Evolutionary conservation across 1,139 yeast species (phyloP), one percentile per base, ranked within the genome.

Genomic region (Taphrina confusa): DNA sequence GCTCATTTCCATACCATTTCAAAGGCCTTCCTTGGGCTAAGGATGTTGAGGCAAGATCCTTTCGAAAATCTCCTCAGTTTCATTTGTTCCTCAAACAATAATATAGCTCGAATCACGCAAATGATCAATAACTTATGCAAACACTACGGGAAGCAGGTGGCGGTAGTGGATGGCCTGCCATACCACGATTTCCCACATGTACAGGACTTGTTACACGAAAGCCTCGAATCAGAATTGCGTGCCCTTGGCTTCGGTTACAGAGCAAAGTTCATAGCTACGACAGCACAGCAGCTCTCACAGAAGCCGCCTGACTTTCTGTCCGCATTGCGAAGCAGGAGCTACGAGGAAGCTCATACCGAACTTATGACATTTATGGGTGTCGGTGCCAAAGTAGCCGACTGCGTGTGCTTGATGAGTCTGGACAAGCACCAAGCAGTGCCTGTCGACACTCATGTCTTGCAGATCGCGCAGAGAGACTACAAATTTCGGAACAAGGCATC

Each of bases 311-410:
- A 64, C 3, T 64, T 66, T 42, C 66, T 73, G 12, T 60, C 64
- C 5, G 71, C 68, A 20, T 72, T 84, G 54, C 73, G 91, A 33
- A 61, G 68, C 0, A 66, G 70, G 31, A 72, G 79, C 2, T 83
- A 84, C 66, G 79, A 78, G 55, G 80, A 79, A 6, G 84, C 88
- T 1, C 87, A 86, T 64, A 80, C 80, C 16, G 83, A 80, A 63
- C 74, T 94, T 47, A 74, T 86, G 64, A 79, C 81, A 65, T 84
- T 87, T 65, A 78, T 81, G 2, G 99, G 99, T 0, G 97, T 94
- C 0, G 99, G 99, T 0, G 97, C 98, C 0, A 92, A 92, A 73
- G 98, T 92, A 0, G 97, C 99, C 0, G 98, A 94, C 68, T 92
- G 99, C 71, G 87, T 85, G 65, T 46, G 54, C 27, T 25, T 49